Percentiles rank a stretch among this genome's conserved stretches.
Conservation (phyloP, 768 basidiomycete species). For the Naganishia onofrii region DNA sequence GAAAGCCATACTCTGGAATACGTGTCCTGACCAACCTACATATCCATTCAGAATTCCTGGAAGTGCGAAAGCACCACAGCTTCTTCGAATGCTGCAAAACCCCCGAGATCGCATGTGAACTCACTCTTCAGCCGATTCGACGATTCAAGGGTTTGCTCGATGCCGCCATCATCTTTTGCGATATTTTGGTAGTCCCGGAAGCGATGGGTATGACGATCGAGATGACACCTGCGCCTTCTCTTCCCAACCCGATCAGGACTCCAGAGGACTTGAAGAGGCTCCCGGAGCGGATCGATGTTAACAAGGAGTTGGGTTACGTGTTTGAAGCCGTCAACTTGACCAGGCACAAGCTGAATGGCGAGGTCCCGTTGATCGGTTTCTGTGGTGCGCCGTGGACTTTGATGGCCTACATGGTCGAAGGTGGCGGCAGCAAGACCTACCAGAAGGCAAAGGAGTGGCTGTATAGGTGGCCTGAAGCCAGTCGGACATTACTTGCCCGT, state of each 20-base stretch:
- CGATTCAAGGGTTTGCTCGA: conserved; percentile 83
- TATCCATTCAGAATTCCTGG: conserved; percentile 73
- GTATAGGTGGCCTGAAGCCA: conserved; percentile 82
- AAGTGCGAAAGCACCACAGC: conserved; percentile 76
- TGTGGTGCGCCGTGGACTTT: conserved; percentile 98
- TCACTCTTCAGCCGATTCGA: conserved; percentile 91
- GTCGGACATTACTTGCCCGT: conserved; percentile 68
- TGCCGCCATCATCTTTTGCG: conserved; percentile 95
- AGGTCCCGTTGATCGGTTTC: conserved; percentile 95
- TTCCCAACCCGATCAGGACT: conserved; percentile 77
- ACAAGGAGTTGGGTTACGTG: conserved; percentile 80
- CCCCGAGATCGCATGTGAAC: conserved; percentile 78
- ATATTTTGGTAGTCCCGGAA: conserved; percentile 96
- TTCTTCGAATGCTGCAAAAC: conserved; percentile 96
- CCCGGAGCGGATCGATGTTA: conserved; percentile 65
- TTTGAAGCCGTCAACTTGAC: conserved; percentile 87
- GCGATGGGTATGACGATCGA: conserved; percentile 83
- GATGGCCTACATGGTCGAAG: conserved; percentile 97
- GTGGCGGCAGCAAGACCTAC: conserved; percentile 84
- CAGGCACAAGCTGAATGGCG: conserved; percentile 72
- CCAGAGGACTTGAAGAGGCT: conserved; percentile 72
- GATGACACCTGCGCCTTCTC: conserved; percentile 89
- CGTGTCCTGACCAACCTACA: conserved; percentile 30
- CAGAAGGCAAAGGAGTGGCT: conserved; percentile 92
- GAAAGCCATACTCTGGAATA: background rate